Conservation (phyloP, 306 rosid genomes). For the Cercis canadensis region DNA sequence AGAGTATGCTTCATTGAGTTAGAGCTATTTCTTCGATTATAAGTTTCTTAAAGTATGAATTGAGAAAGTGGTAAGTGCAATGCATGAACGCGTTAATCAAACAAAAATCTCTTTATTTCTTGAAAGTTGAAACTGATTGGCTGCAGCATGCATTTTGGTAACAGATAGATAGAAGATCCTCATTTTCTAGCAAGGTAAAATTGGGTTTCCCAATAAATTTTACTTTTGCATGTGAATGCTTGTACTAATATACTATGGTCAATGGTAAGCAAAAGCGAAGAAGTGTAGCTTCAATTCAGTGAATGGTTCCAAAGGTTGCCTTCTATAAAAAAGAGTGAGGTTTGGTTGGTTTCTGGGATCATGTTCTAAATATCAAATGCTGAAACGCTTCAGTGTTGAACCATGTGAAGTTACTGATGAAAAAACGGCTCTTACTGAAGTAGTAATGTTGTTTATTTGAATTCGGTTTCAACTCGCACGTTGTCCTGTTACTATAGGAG, state of each 20-base stretch:
- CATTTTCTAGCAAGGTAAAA: not conserved
- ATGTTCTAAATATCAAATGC: conserved; percentile 22
- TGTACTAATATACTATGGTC: not conserved
- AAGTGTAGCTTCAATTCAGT: conserved; percentile 19
- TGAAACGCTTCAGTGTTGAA: conserved; percentile 23
- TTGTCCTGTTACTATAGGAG: conserved; percentile 23
- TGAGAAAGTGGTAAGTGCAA: too few relatives aligned
- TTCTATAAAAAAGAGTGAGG: conserved; percentile 32
- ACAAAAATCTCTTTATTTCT: too few relatives aligned
- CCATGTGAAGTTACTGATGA: conserved; percentile 42
- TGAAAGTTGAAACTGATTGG: too few relatives aligned
- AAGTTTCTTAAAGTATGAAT: too few relatives aligned
- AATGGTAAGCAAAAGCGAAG: not conserved
- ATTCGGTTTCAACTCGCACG: conserved; percentile 5
- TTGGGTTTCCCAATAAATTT: not conserved
- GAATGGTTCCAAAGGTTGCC: conserved; percentile 25
- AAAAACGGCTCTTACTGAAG: conserved; percentile 24
- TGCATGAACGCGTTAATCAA: too few relatives aligned
- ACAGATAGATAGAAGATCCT: too few relatives aligned
- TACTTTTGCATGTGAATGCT: conserved; percentile 10
- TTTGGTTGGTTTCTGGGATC: conserved; percentile 45
- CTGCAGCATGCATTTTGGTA: too few relatives aligned
- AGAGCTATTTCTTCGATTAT: too few relatives aligned
- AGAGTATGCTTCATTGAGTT: too few relatives aligned
- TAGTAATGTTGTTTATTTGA: not conserved